These are phyloP conservation scores for Pleurotus citrinopileatus DNA, from an alignment of 768 basidiomycete genomes.

Conservation along the genomic window DNA sequence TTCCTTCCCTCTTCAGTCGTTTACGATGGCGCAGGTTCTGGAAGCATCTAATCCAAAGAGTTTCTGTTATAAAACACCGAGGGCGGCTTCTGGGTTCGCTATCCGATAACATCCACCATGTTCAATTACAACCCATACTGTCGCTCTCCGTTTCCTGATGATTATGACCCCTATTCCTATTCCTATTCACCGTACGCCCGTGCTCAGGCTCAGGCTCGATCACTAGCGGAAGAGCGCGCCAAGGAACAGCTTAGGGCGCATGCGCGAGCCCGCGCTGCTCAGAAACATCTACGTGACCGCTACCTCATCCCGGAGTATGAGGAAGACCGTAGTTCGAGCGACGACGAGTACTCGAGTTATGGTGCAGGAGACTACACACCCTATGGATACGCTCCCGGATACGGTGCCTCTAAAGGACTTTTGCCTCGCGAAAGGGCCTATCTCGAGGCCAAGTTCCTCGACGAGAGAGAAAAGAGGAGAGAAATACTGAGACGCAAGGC, in stretches of 20 bases:
- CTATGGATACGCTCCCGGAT: conserved; percentile 1
- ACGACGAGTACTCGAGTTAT: background rate
- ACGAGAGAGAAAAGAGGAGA: conserved; percentile 25
- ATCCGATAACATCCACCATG: background rate
- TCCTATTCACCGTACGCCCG: background rate
- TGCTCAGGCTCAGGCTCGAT: background rate
- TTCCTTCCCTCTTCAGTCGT: background rate
- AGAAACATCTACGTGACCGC: background rate
- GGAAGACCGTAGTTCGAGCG: conserved; percentile 8
- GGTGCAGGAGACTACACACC: conserved; percentile 3
- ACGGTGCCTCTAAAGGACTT: conserved; percentile 10
- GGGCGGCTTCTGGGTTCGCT: background rate
- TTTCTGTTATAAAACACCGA: background rate
- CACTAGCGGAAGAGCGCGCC: background rate
- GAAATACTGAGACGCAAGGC: conserved; percentile 21
- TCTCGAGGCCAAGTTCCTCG: conserved; percentile 25
- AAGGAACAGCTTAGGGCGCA: background rate
- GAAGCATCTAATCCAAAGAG: background rate
- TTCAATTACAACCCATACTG: conserved; percentile 6
- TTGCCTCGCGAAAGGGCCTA: conserved; percentile 29
- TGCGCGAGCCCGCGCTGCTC: background rate
- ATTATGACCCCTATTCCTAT: background rate
- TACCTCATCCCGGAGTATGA: conserved; percentile 6
- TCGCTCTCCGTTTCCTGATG: background rate
- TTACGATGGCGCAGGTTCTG: background rate